phyloP scores from a whole-genome alignment of 352 stramenopile species.

The Blastocystis sp. region DNA sequence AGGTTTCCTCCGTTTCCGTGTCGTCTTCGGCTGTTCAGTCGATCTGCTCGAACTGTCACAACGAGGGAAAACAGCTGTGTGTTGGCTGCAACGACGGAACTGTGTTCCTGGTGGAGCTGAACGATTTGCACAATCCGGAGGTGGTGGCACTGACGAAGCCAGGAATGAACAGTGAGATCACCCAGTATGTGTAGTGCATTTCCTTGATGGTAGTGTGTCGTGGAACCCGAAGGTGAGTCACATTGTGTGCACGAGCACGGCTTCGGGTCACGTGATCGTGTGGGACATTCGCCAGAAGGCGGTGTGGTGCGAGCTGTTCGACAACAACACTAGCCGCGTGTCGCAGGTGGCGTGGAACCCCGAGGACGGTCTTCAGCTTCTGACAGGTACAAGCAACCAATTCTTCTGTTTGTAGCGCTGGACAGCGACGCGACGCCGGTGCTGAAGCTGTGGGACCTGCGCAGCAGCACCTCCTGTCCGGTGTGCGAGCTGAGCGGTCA shows the following conservation, averaged over 20 bases:
- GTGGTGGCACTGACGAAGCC: not conserved
- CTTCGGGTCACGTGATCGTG: constrained; percentile 83
- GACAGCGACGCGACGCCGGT: constrained; percentile 84
- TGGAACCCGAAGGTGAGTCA: constrained; percentile 96
- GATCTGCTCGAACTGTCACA: constrained; percentile 34
- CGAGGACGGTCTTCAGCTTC: constrained; percentile 86
- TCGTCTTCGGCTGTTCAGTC: not conserved
- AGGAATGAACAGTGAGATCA: constrained; percentile 20
- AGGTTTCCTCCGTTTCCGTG: not conserved
- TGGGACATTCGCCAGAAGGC: constrained; percentile 96
- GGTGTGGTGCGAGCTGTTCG: constrained; percentile 88
- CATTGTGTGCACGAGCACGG: constrained; percentile 84
- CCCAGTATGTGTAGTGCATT: not conserved
- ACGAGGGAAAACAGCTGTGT: not conserved
- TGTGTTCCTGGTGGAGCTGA: constrained; percentile 2
- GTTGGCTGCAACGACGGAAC: constrained; percentile 2
- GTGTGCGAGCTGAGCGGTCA: constrained; percentile 86
- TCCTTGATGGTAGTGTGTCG: constrained; percentile 64
- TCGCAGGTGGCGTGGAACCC: constrained; percentile 91
- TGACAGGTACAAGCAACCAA: constrained; percentile 65
- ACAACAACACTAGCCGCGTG: constrained; percentile 70
- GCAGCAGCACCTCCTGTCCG: constrained; percentile 88
- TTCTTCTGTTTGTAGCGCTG: constrained; percentile 64
- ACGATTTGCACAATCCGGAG: not conserved
- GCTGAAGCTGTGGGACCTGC: constrained; percentile 91